Percentiles rank a stretch among this genome's conserved stretches.
Conservation (phyloP, 2,329 filamentous ascomycete genomes). For the Lasiodiplodia theobromae region DNA sequence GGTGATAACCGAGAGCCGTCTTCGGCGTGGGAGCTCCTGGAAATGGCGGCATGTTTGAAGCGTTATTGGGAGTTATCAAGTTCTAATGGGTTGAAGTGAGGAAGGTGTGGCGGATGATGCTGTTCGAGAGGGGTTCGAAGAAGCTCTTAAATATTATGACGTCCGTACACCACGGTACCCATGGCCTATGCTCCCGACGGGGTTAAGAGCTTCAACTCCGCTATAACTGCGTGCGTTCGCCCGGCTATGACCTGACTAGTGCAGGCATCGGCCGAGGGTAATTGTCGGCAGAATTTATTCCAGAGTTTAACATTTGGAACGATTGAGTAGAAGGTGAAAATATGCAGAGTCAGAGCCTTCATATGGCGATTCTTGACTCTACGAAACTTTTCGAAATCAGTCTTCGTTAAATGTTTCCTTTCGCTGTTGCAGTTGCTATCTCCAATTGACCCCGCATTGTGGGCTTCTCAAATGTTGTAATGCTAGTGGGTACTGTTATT, state of each 20-base stretch:
- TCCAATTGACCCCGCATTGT: background rate
- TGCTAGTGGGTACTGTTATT: background rate
- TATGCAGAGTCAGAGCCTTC: no score
- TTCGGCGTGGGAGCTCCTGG: conserved; percentile 39
- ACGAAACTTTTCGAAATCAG: background rate
- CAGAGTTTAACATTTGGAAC: background rate
- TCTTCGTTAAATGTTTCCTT: background rate
- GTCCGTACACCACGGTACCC: background rate
- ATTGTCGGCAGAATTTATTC: background rate
- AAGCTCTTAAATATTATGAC: background rate
- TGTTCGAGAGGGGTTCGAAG: background rate
- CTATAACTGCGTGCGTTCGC: background rate
- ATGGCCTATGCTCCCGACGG: background rate
- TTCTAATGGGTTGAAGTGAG: background rate
- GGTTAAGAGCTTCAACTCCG: conserved; percentile 5
- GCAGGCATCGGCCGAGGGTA: background rate
- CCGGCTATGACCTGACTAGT: background rate
- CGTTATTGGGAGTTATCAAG: background rate
- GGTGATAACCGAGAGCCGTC: conserved; percentile 59
- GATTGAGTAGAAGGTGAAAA: background rate
- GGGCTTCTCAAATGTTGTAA: background rate
- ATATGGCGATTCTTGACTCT: no score
- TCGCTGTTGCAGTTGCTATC: background rate
- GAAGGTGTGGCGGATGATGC: background rate
- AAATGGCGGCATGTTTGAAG: conserved; percentile 34